Percentiles rank a stretch among this genome's conserved stretches.
phyloP scores from a whole-genome alignment of 805 yeast species.

The Nakazawaea populi region DNA sequence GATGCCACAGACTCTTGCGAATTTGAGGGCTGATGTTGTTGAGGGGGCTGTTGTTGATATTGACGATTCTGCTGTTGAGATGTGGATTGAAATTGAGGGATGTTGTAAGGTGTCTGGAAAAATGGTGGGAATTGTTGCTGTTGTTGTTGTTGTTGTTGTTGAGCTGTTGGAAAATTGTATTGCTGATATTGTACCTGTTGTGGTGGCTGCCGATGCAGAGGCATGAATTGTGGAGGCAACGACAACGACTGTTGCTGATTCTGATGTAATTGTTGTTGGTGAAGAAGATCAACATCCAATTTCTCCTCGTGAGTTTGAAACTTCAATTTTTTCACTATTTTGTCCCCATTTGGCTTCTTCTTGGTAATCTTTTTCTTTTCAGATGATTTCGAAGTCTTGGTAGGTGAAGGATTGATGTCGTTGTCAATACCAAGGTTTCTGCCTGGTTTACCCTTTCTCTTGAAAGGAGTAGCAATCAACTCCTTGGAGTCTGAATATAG shows the following conservation, averaged over 20 bases:
- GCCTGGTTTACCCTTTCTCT: slow-evolving; percentile 31
- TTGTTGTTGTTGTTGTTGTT: slow-evolving; percentile 9
- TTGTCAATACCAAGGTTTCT: slow-evolving; percentile 20
- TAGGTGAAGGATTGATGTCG: slow-evolving; percentile 28
- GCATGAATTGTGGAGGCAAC: slow-evolving; percentile 7
- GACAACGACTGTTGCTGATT: slow-evolving; percentile 14
- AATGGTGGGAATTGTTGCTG: slow-evolving; percentile 4
- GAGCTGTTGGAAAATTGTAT: slow-evolving; percentile 7
- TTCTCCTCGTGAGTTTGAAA: slow-evolving; percentile 16
- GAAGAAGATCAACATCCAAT: slow-evolving; percentile 10
- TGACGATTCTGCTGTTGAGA: not conserved
- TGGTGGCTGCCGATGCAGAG: not conserved
- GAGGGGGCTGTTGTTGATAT: slow-evolving; percentile 13
- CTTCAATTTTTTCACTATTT: slow-evolving; percentile 27
- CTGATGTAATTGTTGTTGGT: slow-evolving; percentile 16
- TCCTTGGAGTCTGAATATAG: slow-evolving; percentile 44
- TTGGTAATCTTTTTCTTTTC: slow-evolving; percentile 8
- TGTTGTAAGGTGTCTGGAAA: not conserved
- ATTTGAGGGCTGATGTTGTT: slow-evolving; percentile 15
- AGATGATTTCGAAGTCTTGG: slow-evolving; percentile 10
- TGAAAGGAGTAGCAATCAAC: slow-evolving; percentile 35
- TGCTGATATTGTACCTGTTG: not conserved
- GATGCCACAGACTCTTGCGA: slow-evolving; percentile 12
- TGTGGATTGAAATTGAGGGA: slow-evolving; percentile 1
- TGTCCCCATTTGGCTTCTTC: slow-evolving; percentile 1